phyloP scores from a whole-genome alignment of 176 grass and related monocot genomes.

The Eremochloa ophiuroides region DNA sequence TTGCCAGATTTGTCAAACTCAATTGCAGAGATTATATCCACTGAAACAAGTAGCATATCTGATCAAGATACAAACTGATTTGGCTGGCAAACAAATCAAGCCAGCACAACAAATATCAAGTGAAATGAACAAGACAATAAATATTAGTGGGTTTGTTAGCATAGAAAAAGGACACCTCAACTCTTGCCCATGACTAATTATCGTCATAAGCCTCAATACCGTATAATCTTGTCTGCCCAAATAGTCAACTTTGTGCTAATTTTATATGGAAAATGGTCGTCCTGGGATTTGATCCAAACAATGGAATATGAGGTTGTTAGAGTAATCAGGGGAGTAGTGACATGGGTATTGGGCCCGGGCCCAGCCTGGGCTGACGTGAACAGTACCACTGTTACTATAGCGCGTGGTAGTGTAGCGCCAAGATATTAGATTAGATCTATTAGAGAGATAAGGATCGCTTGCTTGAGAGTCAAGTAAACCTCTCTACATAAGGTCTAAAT shows the following conservation, averaged over 20 bases:
- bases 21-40: slow-evolving; percentile 92
- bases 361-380: too few species aligned
- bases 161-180: not conserved
- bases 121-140: not conserved
- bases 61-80: slow-evolving; percentile 11
- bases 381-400: too few species aligned
- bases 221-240: not conserved
- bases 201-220: not conserved
- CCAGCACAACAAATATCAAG: not conserved
- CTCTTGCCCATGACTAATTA: not conserved
- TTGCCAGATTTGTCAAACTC: slow-evolving; percentile 93
- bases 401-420: too few species aligned
- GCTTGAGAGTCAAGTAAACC: too few species aligned
- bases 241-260: not conserved
- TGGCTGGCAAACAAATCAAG: slow-evolving; percentile 8
- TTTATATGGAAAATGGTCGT: not conserved
- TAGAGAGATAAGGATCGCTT: too few species aligned
- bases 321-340: too few species aligned
- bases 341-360: too few species aligned
- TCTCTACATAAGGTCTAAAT: too few species aligned
- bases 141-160: not conserved
- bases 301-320: not conserved
- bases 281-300: not conserved
- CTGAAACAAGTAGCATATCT: slow-evolving; percentile 46
- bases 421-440: too few species aligned